A percentile compares a stretch with the other conserved stretches of the same genome.
Conservation (phyloP, 352 stramenopile genomes). For the Pythium biforme region DNA sequence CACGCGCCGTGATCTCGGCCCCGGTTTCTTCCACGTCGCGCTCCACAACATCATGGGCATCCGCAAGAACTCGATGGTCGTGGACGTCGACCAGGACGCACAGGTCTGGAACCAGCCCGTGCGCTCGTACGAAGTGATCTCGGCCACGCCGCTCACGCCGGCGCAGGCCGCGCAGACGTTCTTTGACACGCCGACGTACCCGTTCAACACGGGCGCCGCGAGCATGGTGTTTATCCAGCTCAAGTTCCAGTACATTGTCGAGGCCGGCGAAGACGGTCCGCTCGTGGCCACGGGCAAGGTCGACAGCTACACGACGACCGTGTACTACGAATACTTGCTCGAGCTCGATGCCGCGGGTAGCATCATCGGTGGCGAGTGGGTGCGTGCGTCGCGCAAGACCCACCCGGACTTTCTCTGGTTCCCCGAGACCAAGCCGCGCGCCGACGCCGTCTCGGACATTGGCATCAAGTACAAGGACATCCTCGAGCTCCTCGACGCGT, state of each 20-base stretch:
- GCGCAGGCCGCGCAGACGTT: slow-evolving; percentile 14
- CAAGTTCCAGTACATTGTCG: slow-evolving; percentile 19
- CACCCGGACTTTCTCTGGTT: slow-evolving; percentile 26
- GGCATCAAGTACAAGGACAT: slow-evolving; percentile 15
- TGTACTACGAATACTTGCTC: slow-evolving; percentile 18
- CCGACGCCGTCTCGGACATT: slow-evolving; percentile 2
- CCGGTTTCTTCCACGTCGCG: slow-evolving; percentile 34
- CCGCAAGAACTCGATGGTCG: slow-evolving; percentile 38
- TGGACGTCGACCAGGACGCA: slow-evolving; percentile 33
- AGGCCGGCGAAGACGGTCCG: slow-evolving; percentile 11
- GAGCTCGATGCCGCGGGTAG: slow-evolving; percentile 15
- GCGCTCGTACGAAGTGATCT: slow-evolving; percentile 31
- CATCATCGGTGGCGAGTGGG: slow-evolving; percentile 24
- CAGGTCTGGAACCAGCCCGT: slow-evolving; percentile 70
- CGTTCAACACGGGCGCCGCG: slow-evolving; percentile 13
- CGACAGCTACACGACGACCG: background rate
- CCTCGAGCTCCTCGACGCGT: background rate
- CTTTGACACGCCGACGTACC: slow-evolving; percentile 12
- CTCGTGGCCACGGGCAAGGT: slow-evolving; percentile 9
- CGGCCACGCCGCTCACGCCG: slow-evolving; percentile 10
- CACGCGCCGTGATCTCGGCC: slow-evolving; percentile 45
- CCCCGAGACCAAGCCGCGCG: background rate
- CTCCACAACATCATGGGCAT: slow-evolving; percentile 43
- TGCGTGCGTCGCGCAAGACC: background rate
- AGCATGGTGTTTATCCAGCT: slow-evolving; percentile 21